Conservation (phyloP, 768 basidiomycete genomes). For the Hebeloma cylindrosporum region DNA sequence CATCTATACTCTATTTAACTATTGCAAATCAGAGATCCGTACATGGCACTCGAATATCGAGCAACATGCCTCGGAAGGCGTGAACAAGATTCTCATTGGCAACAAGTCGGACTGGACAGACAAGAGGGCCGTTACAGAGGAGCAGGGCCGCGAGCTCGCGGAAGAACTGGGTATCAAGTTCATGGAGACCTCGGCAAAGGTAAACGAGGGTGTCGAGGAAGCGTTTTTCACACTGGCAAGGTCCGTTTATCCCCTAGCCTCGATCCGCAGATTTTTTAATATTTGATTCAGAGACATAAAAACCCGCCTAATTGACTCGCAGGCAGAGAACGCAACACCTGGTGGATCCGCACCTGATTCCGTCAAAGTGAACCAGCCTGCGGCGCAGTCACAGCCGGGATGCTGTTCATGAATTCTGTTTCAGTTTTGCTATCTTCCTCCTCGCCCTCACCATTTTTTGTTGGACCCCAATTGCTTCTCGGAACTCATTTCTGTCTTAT, state of each 20-base stretch:
- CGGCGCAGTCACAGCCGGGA: constrained; percentile 39
- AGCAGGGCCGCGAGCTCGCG: constrained; percentile 90
- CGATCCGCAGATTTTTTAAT: background rate
- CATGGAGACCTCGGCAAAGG: constrained; percentile 97
- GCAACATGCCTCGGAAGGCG: constrained; percentile 97
- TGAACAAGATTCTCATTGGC: constrained; percentile 98
- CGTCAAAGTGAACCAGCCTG: constrained; percentile 65
- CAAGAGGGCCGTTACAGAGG: constrained; percentile 88
- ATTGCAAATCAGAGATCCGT: constrained; percentile 73
- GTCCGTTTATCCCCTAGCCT: too few relatives aligned
- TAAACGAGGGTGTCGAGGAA: constrained; percentile 97
- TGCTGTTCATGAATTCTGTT: constrained; percentile 63
- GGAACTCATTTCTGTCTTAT: too few relatives aligned
- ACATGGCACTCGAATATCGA: constrained; percentile 99
- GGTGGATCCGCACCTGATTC: constrained; percentile 51
- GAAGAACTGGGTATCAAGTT: constrained; percentile 94
- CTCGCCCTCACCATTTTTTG: too few relatives aligned
- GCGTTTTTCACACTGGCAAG: constrained; percentile 97
- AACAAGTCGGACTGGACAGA: constrained; percentile 99
- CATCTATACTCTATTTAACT: constrained; percentile 1
- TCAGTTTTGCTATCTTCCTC: too few relatives aligned
- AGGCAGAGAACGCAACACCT: constrained; percentile 55
- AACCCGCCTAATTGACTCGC: constrained; percentile 93
- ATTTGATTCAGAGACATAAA: constrained; percentile 81
- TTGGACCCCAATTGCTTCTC: too few relatives aligned